Percentiles rank a stretch among this genome's conserved stretches.
Conservation (phyloP, 768 basidiomycete species). For the Rhizopogon salebrosus region DNA sequence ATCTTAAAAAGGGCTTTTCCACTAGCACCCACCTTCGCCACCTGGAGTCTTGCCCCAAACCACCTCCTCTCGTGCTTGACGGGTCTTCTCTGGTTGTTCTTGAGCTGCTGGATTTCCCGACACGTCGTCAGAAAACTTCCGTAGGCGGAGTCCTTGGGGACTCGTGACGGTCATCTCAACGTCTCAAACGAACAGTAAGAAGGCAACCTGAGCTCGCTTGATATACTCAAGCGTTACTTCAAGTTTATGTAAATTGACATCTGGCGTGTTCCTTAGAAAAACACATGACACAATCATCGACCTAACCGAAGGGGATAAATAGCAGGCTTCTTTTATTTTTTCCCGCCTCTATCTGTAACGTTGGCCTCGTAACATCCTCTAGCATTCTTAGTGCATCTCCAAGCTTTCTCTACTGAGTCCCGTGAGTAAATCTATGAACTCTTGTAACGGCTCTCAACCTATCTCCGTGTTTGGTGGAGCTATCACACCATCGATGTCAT, state of each 20-base stretch:
- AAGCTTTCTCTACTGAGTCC: background rate
- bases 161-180: slow-evolving; percentile 15
- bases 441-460: no score
- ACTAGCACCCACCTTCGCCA: slow-evolving; percentile 56
- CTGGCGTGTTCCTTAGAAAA: background rate
- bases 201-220: background rate
- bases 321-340: no score
- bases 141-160: slow-evolving; percentile 20
- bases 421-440: no score
- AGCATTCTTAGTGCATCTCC: background rate
- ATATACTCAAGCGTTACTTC: background rate
- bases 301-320: no score
- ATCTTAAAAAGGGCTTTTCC: background rate
- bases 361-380: no score
- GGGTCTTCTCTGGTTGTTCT: slow-evolving; percentile 9
- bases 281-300: background rate
- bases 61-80: slow-evolving; percentile 41
- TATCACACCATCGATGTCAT: no score
- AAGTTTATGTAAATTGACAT: slow-evolving; percentile 4
- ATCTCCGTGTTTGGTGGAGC: no score
- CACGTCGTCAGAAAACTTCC: slow-evolving; percentile 7
- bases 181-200: background rate
- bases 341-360: no score
- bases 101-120: background rate
- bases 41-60: slow-evolving; percentile 87